Evolutionary conservation across 805 yeast genomes (phyloP).

Genomic region (Millerago galiae): DNA sequence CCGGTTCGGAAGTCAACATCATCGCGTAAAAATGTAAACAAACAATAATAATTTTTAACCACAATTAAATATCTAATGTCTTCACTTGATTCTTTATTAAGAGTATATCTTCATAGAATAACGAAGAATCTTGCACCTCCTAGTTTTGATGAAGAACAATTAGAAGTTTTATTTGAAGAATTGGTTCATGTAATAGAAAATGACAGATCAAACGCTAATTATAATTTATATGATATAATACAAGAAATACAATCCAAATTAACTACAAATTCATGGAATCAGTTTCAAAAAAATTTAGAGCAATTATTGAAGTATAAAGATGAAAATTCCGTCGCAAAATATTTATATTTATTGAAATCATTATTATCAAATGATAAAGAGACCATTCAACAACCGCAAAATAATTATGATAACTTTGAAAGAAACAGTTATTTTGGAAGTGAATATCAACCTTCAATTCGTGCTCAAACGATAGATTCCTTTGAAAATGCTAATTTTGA

Average conservation of each 20-base stretch:
- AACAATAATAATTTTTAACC: slow-evolving; percentile 1
- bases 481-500: slow-evolving; percentile 31
- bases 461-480: slow-evolving; percentile 29
- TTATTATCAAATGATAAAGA: slow-evolving; percentile 4
- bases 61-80: slow-evolving; percentile 1
- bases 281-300: slow-evolving; percentile 29
- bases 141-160: slow-evolving; percentile 7
- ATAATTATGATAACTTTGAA: background rate
- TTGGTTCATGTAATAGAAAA: slow-evolving; percentile 17
- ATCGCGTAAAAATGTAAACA: background rate
- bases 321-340: slow-evolving; percentile 29
- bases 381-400: slow-evolving; percentile 1
- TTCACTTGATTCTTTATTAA: slow-evolving; percentile 5
- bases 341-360: slow-evolving; percentile 27
- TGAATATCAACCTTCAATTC: slow-evolving; percentile 7
- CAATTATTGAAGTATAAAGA: slow-evolving; percentile 25
- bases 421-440: slow-evolving; percentile 7
- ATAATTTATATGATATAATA: slow-evolving; percentile 2
- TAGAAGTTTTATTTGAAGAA: slow-evolving; percentile 14
- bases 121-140: slow-evolving; percentile 14
- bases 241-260: slow-evolving; percentile 2
- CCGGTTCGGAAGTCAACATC: slow-evolving; percentile 9
- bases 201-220: background rate
- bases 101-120: slow-evolving; percentile 15
- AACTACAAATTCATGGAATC: slow-evolving; percentile 23